Percentiles rank a stretch among this genome's conserved stretches.
Conservation (phyloP, 441 rosid species). For the Jatropha multifida region DNA sequence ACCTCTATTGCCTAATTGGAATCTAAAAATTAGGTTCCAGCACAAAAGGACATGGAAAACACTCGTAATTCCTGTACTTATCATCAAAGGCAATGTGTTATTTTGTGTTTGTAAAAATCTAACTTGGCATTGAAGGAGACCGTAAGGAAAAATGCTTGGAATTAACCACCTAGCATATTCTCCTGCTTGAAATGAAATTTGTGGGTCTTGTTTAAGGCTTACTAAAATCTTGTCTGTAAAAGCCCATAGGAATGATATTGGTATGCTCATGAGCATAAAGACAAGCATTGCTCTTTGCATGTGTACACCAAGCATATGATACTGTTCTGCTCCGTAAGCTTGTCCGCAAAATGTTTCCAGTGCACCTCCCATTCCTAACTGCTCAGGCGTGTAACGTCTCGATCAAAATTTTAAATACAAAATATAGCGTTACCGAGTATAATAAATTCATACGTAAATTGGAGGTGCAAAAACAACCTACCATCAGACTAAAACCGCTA, state of each 20-base stretch:
- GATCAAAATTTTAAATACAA: background rate
- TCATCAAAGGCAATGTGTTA: conserved; percentile 31
- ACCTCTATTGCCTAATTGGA: conserved; percentile 37
- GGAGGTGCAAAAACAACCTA: conserved; percentile 5
- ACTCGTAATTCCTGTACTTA: conserved; percentile 31
- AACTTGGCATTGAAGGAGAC: conserved; percentile 29
- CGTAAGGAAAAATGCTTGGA: conserved; percentile 7
- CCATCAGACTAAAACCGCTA: conserved; percentile 51
- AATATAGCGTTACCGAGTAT: too few relatives aligned
- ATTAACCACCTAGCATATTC: background rate
- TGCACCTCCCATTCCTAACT: conserved; percentile 48
- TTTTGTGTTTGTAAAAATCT: conserved; percentile 37
- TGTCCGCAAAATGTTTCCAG: conserved; percentile 44
- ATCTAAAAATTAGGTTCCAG: conserved; percentile 31
- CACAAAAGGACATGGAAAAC: conserved; percentile 30
- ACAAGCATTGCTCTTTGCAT: conserved; percentile 41
- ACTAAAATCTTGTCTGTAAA: background rate
- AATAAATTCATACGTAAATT: too few relatives aligned
- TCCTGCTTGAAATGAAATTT: background rate
- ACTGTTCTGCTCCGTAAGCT: conserved; percentile 42
- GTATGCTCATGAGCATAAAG: conserved; percentile 26
- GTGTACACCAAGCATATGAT: conserved; percentile 40
- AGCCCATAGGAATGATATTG: conserved; percentile 33
- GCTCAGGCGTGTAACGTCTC: too few relatives aligned
- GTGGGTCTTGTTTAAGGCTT: background rate